Conservation (phyloP, 352 stramenopile species). For the Ophiocytium majus region DNA sequence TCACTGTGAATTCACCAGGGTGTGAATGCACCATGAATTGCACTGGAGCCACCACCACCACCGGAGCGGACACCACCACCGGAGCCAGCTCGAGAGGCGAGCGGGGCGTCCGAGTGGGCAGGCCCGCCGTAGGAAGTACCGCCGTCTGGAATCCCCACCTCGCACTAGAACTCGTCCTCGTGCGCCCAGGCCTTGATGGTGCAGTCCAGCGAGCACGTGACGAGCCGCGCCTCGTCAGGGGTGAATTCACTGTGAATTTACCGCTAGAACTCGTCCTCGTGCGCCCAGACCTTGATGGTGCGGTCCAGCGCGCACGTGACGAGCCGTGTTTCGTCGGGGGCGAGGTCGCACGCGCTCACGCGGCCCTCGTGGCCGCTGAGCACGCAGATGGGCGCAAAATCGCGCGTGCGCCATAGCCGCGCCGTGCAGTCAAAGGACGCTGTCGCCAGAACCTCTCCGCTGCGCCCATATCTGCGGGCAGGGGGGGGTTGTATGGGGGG, state of each 20-base stretch:
- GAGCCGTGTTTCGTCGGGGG: constrained; percentile 76
- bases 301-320: constrained; percentile 82
- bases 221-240: constrained; percentile 76
- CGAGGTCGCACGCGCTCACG: constrained; percentile 80
- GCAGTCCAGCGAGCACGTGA: constrained; percentile 80
- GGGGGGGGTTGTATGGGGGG: not conserved
- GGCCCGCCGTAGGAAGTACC: no score
- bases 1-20: no score
- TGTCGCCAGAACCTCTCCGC: constrained; percentile 74
- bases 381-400: constrained; percentile 76
- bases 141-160: no score
- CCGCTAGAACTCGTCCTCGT: constrained; percentile 75
- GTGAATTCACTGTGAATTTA: no score
- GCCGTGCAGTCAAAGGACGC: constrained; percentile 82
- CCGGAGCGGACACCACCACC: no score
- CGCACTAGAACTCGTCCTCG: constrained; percentile 72
- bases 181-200: constrained; percentile 87
- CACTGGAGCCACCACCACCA: no score
- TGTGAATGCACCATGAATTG: no score
- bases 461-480: not conserved
- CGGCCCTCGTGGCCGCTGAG: constrained; percentile 82
- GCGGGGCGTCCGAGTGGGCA: no score
- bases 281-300: constrained; percentile 86
- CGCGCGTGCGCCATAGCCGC: constrained; percentile 82
- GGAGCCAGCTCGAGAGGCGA: no score